Percentiles rank a stretch among this genome's conserved stretches.
Evolutionary conservation across 371 early-diverging fungal species (phyloP).

Genomic region (Blastocladiella emersonii): DNA sequence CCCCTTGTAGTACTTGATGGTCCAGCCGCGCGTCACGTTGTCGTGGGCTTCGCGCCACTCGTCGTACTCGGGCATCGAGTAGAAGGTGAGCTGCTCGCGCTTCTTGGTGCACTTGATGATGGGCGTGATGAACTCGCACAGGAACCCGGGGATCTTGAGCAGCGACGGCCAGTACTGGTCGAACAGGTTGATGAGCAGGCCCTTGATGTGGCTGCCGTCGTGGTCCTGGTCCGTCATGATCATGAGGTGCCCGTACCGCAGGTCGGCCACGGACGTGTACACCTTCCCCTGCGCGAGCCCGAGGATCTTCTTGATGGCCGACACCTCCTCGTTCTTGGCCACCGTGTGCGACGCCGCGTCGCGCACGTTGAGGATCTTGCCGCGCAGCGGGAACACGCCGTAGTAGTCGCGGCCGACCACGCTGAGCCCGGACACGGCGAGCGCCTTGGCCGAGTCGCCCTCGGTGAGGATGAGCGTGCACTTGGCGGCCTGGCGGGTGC

Average conservation of each 20-base stretch:
- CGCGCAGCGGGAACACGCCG: constrained; percentile 98
- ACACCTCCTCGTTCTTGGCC: constrained; percentile 81
- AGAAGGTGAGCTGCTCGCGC: constrained; percentile 55
- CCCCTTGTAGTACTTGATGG: constrained; percentile 98
- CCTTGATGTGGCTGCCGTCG: constrained; percentile 99
- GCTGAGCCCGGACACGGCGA: constrained; percentile 87
- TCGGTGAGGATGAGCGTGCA: constrained; percentile 99
- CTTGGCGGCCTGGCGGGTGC: constrained; percentile 54
- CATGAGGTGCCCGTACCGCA: constrained; percentile 98
- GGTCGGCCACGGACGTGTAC: constrained; percentile 48
- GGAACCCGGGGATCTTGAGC: constrained; percentile 86
- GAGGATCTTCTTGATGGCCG: constrained; percentile 87
- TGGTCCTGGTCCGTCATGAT: constrained; percentile 99
- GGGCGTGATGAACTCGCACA: constrained; percentile 98
- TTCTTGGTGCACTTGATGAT: constrained; percentile 73
- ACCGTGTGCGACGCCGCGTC: constrained; percentile 77
- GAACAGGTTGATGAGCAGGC: constrained; percentile 95
- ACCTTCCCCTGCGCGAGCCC: constrained; percentile 86
- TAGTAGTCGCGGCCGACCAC: constrained; percentile 91
- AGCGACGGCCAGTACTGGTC: constrained; percentile 96
- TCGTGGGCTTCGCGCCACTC: constrained; percentile 59
- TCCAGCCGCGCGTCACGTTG: constrained; percentile 57
- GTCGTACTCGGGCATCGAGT: constrained; percentile 95
- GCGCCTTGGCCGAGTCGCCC: constrained; percentile 98
- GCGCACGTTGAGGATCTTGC: constrained; percentile 97